Conservation (phyloP, 139 green algal species). For the Nannochloris sp. region DNA sequence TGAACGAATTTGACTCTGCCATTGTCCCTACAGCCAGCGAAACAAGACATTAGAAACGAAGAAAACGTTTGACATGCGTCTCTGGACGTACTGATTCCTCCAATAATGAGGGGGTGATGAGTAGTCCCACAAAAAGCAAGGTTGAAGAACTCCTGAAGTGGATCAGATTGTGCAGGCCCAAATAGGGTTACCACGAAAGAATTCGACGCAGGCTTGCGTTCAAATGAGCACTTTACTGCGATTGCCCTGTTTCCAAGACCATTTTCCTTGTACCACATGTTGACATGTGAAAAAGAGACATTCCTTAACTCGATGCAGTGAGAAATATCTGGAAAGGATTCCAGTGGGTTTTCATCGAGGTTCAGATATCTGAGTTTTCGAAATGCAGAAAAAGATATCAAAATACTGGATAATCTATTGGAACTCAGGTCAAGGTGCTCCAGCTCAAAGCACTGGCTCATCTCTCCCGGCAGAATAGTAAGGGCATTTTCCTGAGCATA, state of each 20-base stretch:
- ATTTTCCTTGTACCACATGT: conserved; percentile 19
- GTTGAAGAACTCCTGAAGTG: conserved; percentile 67
- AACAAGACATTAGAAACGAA: no score
- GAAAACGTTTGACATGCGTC: neutral
- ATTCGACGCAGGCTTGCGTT: neutral
- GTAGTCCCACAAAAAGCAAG: conserved; percentile 75
- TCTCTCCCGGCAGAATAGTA: conserved; percentile 60
- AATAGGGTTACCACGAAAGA: conserved; percentile 10
- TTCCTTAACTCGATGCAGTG: conserved; percentile 56
- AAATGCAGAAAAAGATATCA: conserved; percentile 56
- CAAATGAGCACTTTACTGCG: no score
- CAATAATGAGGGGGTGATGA: conserved; percentile 79
- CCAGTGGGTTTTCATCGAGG: conserved; percentile 84
- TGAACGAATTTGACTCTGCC: no score
- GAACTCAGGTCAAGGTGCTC: conserved; percentile 74
- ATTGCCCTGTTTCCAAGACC: no score
- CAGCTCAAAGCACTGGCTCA: conserved; percentile 54
- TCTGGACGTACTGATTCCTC: conserved; percentile 52
- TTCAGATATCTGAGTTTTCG: conserved; percentile 28
- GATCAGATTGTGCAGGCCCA: conserved; percentile 33
- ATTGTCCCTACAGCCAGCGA: no score
- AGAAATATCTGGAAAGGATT: conserved; percentile 87
- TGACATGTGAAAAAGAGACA: conserved; percentile 67
- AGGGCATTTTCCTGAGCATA: conserved; percentile 73
- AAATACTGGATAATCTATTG: conserved; percentile 67